phyloP scores from a whole-genome alignment of 257 asterid species.

The Plantago ovata region DNA sequence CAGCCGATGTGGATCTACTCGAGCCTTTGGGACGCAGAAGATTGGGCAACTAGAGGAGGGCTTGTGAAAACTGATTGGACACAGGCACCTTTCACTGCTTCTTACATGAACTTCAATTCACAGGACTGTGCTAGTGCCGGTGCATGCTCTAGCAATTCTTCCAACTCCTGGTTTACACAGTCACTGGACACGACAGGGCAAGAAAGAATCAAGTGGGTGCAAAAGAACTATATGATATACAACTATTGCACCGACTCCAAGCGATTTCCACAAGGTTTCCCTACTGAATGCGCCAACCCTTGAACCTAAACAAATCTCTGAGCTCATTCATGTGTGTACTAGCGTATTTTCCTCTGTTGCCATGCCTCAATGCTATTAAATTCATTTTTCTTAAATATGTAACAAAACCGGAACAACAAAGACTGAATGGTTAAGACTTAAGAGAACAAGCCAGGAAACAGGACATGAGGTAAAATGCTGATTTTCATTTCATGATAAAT shows the following conservation, averaged over 20 bases:
- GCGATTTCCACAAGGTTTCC: slow-evolving; percentile 46
- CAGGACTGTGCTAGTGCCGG: slow-evolving; percentile 23
- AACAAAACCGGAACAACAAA: not conserved
- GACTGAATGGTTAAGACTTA: not conserved
- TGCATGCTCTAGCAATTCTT: slow-evolving; percentile 31
- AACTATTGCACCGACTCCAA: slow-evolving; percentile 41
- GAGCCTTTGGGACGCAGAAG: slow-evolving; percentile 60
- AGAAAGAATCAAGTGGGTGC: slow-evolving; percentile 36
- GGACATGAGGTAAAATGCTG: not conserved
- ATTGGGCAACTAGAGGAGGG: slow-evolving; percentile 74
- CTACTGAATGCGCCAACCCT: slow-evolving; percentile 35
- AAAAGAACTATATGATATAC: slow-evolving; percentile 44
- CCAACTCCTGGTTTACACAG: slow-evolving; percentile 40
- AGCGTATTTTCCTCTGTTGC: not conserved
- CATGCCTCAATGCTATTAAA: not conserved
- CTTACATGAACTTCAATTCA: slow-evolving; percentile 43
- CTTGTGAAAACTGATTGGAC: slow-evolving; percentile 61
- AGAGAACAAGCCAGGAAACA: not conserved
- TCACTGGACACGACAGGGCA: slow-evolving; percentile 34
- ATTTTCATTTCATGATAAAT: not conserved
- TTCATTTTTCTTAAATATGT: not conserved
- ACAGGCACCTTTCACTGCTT: slow-evolving; percentile 57
- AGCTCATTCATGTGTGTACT: not conserved
- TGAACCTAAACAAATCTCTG: slow-evolving; percentile 12
- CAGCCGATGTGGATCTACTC: slow-evolving; percentile 64